Evolutionary conservation across 192 early-diverging fungal species (phyloP), one percentile per base, ranked within the genome.

Genomic region (Backusella tarrabulga): DNA sequence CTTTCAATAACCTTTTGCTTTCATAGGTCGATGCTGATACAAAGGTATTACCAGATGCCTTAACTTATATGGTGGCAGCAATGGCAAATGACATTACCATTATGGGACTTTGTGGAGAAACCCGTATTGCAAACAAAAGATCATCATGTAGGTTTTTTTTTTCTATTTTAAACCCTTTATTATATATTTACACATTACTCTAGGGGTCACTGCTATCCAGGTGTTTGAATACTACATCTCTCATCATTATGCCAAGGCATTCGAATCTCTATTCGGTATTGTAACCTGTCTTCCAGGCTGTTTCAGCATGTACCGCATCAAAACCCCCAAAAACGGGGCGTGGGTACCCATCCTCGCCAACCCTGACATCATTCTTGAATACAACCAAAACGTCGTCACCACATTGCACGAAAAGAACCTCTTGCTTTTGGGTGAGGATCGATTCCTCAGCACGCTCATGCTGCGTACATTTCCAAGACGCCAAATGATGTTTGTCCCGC

Each of bases 191-290:
- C 32, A 32, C 32, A 32, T 32, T 2, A 3, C 2, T 32, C 32
- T 76, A 76, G 90, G 92, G 91, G 93, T 94, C 6, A 93, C 94
- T 9, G 87, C 86, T 54, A 97, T 97, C 82, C 95, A 95, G 84
- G 95, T 99, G 6, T 99, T 96, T 82, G 97, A 99, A 87, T 99
- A 99, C 88, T 99, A 95, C 83, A 97, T 97, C 68, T 96, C 94
- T 40, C 97, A 99, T 81, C 96, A 99, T 81, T 90, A 97, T 73
- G 92, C 91, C 76, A 96, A 97, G 83, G 91, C 96, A 0, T 99
- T 99, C 77, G 97, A 99, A 86, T 94, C 93, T 34, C 85, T 97
- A n/a, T 99, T 97, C 89, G 97, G 97, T 82, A 95, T 95, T 86
- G 97, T 99, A 21, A 99, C 97, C 0, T 99, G 97, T 86, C 83